These are phyloP conservation scores for Triticum monococcum DNA, from an alignment of 176 grass and related monocot genomes.

Conservation along the genomic window DNA sequence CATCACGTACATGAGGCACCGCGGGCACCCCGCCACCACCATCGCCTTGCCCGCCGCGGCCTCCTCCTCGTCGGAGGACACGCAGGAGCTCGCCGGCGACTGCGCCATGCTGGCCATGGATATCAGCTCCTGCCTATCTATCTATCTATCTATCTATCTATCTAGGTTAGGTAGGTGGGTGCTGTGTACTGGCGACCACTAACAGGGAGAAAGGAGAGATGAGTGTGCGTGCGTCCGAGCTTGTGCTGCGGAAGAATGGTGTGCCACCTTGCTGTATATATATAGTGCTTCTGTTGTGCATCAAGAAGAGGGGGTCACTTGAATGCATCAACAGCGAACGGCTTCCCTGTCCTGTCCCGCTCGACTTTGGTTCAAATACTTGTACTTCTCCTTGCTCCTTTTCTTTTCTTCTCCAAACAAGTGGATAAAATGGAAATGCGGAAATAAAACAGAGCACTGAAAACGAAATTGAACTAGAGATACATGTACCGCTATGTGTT, in stretches of 20 bases:
- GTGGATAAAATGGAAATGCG: neutral
- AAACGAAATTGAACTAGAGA: too few relatives aligned
- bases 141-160: too few relatives aligned
- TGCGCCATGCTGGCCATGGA: constrained; percentile 24
- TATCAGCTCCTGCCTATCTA: neutral
- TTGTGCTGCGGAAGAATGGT: neutral
- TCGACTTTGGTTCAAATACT: neutral
- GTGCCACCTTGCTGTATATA: constrained; percentile 15
- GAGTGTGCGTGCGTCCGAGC: too few relatives aligned
- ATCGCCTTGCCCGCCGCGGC: constrained; percentile 35
- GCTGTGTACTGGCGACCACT: neutral
- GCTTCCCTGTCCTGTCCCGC: neutral
- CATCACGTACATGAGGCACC: constrained; percentile 83
- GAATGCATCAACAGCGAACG: neutral
- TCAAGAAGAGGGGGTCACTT: neutral
- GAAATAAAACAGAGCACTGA: neutral
- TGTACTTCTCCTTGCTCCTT: neutral
- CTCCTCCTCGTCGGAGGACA: constrained; percentile 62
- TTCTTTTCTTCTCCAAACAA: neutral
- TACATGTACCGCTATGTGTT: too few relatives aligned
- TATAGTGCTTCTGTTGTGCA: neutral
- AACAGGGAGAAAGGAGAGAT: neutral
- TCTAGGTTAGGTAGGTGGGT: neutral
- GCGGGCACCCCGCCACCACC: constrained; percentile 64
- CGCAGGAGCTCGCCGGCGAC: constrained; percentile 77